Base-by-base conservation (phyloP, 306 rosid species). In the Alnus rubra region DNA sequence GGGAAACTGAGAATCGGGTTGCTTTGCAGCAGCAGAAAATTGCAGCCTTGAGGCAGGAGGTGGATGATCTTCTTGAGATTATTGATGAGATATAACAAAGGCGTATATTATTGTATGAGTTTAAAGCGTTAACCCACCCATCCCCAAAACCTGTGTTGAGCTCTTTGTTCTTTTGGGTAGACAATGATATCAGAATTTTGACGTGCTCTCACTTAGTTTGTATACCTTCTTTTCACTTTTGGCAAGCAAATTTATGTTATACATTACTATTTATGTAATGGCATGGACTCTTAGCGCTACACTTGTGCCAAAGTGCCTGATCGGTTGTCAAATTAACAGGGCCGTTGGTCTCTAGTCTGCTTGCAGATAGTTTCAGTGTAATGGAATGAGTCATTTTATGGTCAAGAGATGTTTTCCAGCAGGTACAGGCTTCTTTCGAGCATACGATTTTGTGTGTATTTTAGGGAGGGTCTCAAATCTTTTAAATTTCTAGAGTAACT, bases 1-100 rank as follows among this genome's bases (percentile, higher is more conserved):
- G 93, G 77, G 99, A 96, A 87, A 96, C 91, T 48, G 98, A 96
- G 86, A 91, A 89, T 78, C 92, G 96, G 69, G 81, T 93, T 83
- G 92, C 97, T 82, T 58, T 82, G 28, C 93, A 89, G 30, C 89
- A 91, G 88, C 97, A 90, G 82, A 96, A 89, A 80, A 89, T 96
- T 76, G 79, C 84, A 73, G 86, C 85, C 72, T 79, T 93, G 86
- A 89, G 86, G 86, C 98, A 81, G 82, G 98, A 93, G 88, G 85
- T 96, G 68, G 97, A 90, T 19, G 96, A 91, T 83, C 91, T 96
- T 58, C 81, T 93, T 64, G 99, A 96, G 82, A 81, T 90, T 60
- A 83, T 96, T 35, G 94, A 87, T 31, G 99, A 88, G 86, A 86
- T 86, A 73, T 88, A 52, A 86, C 54, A n/a, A 37, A 49, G 13